phyloP scores from a whole-genome alignment of 2,329 filamentous ascomycete species.

The Talaromyces amestolkiae region DNA sequence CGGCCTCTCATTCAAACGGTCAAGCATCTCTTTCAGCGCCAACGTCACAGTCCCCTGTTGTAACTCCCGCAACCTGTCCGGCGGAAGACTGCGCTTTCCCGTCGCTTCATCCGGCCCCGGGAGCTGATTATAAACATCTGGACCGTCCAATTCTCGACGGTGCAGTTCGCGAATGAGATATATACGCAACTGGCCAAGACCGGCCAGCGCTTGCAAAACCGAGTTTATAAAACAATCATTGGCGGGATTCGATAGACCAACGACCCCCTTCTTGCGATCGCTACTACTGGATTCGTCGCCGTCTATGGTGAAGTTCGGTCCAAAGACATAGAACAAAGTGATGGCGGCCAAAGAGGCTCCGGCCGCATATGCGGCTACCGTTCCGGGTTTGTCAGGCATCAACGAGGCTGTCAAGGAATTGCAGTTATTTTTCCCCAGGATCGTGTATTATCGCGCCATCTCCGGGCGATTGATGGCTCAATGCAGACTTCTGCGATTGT shows the following conservation, averaged over 20 bases:
- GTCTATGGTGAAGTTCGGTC: constrained; percentile 94
- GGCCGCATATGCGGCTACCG: constrained; percentile 87
- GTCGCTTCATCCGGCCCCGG: constrained; percentile 45
- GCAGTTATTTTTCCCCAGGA: not conserved
- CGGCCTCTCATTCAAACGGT: constrained; percentile 87
- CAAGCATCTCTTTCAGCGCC: constrained; percentile 87
- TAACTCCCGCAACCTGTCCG: constrained; percentile 57
- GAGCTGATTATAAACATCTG: constrained; percentile 68
- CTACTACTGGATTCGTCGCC: constrained; percentile 63
- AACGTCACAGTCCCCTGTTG: constrained; percentile 80
- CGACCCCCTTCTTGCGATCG: constrained; percentile 76
- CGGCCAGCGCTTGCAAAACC: constrained; percentile 87
- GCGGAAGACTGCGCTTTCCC: constrained; percentile 27
- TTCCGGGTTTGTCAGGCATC: constrained; percentile 81
- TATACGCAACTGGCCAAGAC: constrained; percentile 79
- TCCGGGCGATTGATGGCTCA: not conserved
- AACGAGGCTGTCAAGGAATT: constrained; percentile 18
- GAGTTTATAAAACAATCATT: constrained; percentile 99
- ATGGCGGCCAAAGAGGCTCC: constrained; percentile 93
- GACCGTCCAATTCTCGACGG: constrained; percentile 74
- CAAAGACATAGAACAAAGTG: constrained; percentile 94
- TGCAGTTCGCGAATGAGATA: constrained; percentile 93
- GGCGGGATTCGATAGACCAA: constrained; percentile 83
- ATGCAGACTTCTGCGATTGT: not conserved
- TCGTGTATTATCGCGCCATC: not conserved